Percentiles rank a stretch among this genome's conserved stretches.
phyloP scores from a whole-genome alignment of 331 rosid species.

The Rosa hybrid region DNA sequence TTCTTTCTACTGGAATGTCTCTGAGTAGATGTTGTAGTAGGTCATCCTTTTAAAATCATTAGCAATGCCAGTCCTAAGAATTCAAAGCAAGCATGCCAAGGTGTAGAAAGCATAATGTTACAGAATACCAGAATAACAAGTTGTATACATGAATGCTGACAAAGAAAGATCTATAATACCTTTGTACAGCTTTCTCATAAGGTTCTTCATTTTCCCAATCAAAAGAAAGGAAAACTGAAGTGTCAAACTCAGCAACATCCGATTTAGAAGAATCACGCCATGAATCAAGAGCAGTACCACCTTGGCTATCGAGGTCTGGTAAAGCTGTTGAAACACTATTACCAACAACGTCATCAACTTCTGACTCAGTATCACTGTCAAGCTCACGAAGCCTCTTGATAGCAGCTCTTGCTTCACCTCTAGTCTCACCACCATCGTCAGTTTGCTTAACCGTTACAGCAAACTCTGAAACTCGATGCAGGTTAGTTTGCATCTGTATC shows the following conservation, averaged over 20 bases:
- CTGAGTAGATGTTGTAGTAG: background rate
- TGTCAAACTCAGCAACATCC: slow-evolving; percentile 71
- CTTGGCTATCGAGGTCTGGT: slow-evolving; percentile 53
- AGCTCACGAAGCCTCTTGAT: slow-evolving; percentile 86
- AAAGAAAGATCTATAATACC: slow-evolving; percentile 47
- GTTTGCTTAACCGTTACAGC: slow-evolving; percentile 71
- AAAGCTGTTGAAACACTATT: slow-evolving; percentile 50
- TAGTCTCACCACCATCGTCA: slow-evolving; percentile 41
- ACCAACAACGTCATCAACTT: slow-evolving; percentile 71
- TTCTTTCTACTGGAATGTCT: slow-evolving; percentile 8
- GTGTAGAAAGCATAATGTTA: background rate
- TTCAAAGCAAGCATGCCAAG: background rate
- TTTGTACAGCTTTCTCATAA: slow-evolving; percentile 81
- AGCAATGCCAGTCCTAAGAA: background rate
- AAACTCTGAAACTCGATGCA: slow-evolving; percentile 95
- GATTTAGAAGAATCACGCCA: slow-evolving; percentile 68
- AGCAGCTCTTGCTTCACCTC: slow-evolving; percentile 62
- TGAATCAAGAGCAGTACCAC: slow-evolving; percentile 49
- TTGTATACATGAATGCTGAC: slow-evolving; percentile 12
- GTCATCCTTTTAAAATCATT: background rate
- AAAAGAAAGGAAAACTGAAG: slow-evolving; percentile 82
- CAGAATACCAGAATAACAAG: slow-evolving; percentile 14
- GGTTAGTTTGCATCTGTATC: slow-evolving; percentile 99
- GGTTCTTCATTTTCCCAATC: slow-evolving; percentile 98
- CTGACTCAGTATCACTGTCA: slow-evolving; percentile 84